Percentiles rank a stretch among this genome's conserved stretches.
Evolutionary conservation across 2,329 filamentous ascomycete genomes (phyloP).

Genomic region (Colletotrichum musicola): DNA sequence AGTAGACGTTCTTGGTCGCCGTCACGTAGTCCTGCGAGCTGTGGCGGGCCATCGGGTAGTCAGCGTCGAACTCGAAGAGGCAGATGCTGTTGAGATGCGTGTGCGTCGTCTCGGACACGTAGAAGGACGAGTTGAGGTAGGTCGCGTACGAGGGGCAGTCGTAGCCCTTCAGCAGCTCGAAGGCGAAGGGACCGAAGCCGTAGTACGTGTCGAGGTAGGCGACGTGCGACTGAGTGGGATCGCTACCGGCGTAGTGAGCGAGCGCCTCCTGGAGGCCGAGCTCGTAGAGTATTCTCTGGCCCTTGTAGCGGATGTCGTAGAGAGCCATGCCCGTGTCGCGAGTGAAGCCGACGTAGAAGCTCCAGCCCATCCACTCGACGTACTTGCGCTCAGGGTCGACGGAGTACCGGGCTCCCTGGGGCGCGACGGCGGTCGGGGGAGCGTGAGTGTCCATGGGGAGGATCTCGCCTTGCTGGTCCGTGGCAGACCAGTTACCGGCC

Average conservation of each 20-base stretch:
- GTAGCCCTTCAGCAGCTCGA: conserved; percentile 60
- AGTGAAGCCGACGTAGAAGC: conserved; percentile 65
- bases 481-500: conserved; percentile 61
- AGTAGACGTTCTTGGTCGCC: conserved; percentile 61
- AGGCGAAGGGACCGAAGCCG: conserved; percentile 60
- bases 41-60: conserved; percentile 64
- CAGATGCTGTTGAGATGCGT: conserved; percentile 66
- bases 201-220: conserved; percentile 62
- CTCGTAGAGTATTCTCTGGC: conserved; percentile 68
- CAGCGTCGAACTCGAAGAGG: conserved; percentile 65
- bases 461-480: conserved; percentile 54
- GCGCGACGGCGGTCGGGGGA: conserved; percentile 42
- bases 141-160: conserved; percentile 66
- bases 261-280: conserved; percentile 67
- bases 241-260: conserved; percentile 72
- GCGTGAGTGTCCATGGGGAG: conserved; percentile 51
- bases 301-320: conserved; percentile 66
- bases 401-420: conserved; percentile 54
- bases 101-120: conserved; percentile 56
- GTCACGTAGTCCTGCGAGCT: conserved; percentile 53
- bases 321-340: conserved; percentile 62
- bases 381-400: conserved; percentile 58
- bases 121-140: conserved; percentile 62
- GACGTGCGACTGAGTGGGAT: conserved; percentile 63
- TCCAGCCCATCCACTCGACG: conserved; percentile 65